Percentiles rank a stretch among this genome's conserved stretches.
Conservation (phyloP, 169 alveolate genomes). For the Plasmodium gallinaceum region DNA sequence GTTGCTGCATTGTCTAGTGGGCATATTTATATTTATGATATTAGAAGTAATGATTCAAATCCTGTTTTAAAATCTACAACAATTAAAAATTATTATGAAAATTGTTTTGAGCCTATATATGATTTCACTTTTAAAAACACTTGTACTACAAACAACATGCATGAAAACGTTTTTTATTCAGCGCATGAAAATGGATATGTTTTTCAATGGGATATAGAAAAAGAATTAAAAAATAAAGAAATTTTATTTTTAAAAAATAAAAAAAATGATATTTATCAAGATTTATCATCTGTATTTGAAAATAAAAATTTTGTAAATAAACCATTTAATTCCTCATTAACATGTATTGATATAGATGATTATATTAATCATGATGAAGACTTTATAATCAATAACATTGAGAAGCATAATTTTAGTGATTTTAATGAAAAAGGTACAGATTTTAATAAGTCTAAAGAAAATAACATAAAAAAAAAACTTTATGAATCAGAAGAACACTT, state of each 20-base stretch:
- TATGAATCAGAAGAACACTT: conserved; percentile 1
- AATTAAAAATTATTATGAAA: conserved; percentile 65
- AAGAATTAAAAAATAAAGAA: conserved; percentile 72
- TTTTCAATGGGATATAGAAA: conserved; percentile 67
- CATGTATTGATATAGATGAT: conserved; percentile 60
- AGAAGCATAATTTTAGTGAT: conserved; percentile 5
- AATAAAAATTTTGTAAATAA: conserved; percentile 46
- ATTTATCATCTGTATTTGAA: conserved; percentile 69
- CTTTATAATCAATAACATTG: conserved; percentile 47
- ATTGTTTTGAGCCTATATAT: conserved; percentile 69
- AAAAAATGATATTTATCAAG: conserved; percentile 69
- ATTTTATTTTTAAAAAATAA: conserved; percentile 66
- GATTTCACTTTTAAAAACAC: conserved; percentile 49
- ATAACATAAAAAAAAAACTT: background rate
- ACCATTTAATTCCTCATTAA: conserved; percentile 68
- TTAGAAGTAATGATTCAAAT: conserved; percentile 27
- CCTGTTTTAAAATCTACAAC: conserved; percentile 54
- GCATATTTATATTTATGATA: conserved; percentile 56
- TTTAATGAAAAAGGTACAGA: conserved; percentile 6
- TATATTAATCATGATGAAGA: conserved; percentile 71
- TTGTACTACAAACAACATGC: conserved; percentile 5
- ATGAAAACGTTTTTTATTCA: conserved; percentile 69
- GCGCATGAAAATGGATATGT: conserved; percentile 76
- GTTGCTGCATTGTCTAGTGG: conserved; percentile 74
- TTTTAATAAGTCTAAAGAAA: conserved; percentile 6